These are phyloP conservation scores for Fusarium pseudoanthophilum DNA, from an alignment of 2,329 filamentous ascomycete genomes.

Conservation along the genomic window DNA sequence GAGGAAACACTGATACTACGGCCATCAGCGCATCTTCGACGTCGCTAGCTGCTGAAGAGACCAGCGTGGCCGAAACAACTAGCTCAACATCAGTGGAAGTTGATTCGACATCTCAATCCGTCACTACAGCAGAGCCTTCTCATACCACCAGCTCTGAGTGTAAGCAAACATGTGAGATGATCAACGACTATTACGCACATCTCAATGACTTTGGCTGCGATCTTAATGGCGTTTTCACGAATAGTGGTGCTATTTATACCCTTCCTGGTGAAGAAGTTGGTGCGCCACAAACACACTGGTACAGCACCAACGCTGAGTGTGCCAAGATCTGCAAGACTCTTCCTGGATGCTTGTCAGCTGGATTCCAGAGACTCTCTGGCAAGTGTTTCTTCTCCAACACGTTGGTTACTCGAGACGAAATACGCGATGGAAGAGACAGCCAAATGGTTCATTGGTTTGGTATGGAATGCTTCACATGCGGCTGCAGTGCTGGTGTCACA, in stretches of 20 bases:
- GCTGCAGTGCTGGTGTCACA: neutral
- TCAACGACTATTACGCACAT: neutral
- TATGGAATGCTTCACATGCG: neutral
- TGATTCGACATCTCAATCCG: neutral
- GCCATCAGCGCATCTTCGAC: neutral
- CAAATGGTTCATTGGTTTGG: neutral
- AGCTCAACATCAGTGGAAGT: neutral
- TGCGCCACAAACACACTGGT: neutral
- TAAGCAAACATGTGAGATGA: neutral
- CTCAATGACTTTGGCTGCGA: neutral
- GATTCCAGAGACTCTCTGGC: neutral
- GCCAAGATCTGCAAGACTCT: neutral
- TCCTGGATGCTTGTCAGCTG: neutral
- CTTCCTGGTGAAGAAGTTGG: neutral
- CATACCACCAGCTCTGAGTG: neutral
- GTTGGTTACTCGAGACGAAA: neutral
- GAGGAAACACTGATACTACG: neutral
- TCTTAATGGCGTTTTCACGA: neutral
- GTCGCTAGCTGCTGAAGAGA: neutral
- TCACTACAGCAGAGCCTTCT: neutral
- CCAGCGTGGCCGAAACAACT: neutral
- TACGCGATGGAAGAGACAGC: neutral
- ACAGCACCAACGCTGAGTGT: neutral
- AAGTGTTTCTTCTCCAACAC: slow-evolving; percentile 1
- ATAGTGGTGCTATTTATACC: neutral